phyloP scores from a whole-genome alignment of 495 filamentous ascomycete genomes.

The Aspergillus sparsus region DNA sequence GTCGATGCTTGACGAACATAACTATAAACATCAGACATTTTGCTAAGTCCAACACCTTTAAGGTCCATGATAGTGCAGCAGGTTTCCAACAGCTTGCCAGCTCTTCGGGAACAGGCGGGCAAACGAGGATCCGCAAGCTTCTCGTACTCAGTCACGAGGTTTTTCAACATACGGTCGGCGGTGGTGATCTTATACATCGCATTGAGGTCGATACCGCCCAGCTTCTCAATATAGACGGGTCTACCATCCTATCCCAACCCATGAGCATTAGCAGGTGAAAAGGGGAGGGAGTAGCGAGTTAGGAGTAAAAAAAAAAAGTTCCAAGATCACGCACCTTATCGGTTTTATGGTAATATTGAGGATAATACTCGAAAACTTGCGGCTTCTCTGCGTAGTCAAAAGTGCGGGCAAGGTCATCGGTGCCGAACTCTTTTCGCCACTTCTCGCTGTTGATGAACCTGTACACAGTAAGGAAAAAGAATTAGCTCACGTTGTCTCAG shows the following conservation, averaged over 20 bases:
- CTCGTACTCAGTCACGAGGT: constrained; percentile 96
- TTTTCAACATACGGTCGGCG: constrained; percentile 88
- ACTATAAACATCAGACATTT: constrained; percentile 76
- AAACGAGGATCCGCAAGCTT: constrained; percentile 89
- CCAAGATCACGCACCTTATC: constrained; percentile 69
- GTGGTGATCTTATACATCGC: constrained; percentile 94
- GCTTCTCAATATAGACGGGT: constrained; percentile 94
- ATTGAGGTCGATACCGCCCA: constrained; percentile 87
- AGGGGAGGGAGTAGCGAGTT: not conserved
- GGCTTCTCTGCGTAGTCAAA: constrained; percentile 91
- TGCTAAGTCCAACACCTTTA: constrained; percentile 85
- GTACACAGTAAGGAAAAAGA: constrained; percentile 5
- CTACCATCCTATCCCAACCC: constrained; percentile 73
- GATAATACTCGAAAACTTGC: constrained; percentile 88
- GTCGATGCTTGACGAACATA: constrained; percentile 79
- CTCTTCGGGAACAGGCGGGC: constrained; percentile 93
- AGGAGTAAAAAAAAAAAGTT: not conserved
- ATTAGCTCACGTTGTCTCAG: not conserved
- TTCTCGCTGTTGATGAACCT: constrained; percentile 92
- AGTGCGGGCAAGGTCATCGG: constrained; percentile 76
- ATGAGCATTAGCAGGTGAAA: constrained; percentile 19
- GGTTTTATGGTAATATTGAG: constrained; percentile 99
- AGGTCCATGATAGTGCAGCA: constrained; percentile 97
- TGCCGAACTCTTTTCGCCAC: constrained; percentile 84
- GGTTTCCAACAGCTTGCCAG: constrained; percentile 86